Evolutionary conservation across 768 basidiomycete species (phyloP).

Genomic region (Boletus pseudopeckii): DNA sequence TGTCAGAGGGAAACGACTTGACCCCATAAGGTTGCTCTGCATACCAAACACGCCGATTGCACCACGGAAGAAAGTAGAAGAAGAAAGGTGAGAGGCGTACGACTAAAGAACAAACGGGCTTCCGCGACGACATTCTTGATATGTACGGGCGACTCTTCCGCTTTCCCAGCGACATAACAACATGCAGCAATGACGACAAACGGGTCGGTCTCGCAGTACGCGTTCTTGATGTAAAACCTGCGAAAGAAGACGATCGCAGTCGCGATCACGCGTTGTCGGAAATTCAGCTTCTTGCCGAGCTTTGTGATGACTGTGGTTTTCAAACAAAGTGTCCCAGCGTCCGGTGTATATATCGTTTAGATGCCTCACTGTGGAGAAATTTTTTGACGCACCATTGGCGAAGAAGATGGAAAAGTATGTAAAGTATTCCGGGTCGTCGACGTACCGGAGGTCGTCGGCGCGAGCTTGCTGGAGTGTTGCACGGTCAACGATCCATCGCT

Average conservation of each 20-base stretch:
- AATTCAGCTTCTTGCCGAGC: conserved; percentile 75
- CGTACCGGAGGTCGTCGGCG: conserved; percentile 71
- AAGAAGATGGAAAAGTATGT: conserved; percentile 87
- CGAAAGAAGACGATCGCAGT: conserved; percentile 95
- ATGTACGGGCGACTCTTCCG: conserved; percentile 92
- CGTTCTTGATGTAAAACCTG: conserved; percentile 95
- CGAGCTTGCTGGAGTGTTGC: conserved; percentile 73
- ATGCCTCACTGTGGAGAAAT: background rate
- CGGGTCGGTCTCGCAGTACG: conserved; percentile 94
- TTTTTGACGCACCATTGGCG: conserved; percentile 57
- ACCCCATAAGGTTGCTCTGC: conserved; percentile 65
- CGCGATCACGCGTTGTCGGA: conserved; percentile 89
- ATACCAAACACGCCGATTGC: background rate
- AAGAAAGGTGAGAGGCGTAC: conserved; percentile 37
- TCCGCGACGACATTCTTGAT: conserved; percentile 91
- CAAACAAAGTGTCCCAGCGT: background rate
- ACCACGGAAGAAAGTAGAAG: background rate
- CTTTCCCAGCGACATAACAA: conserved; percentile 94
- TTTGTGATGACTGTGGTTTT: conserved; percentile 67
- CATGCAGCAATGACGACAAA: conserved; percentile 91
- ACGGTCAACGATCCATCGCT: conserved; percentile 88
- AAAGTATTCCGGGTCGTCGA: conserved; percentile 72
- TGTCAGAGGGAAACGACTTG: conserved; percentile 82
- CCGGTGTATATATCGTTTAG: background rate
- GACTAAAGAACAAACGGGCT: conserved; percentile 70